These are phyloP conservation scores for Cutaneotrichosporon dermatis DNA, from an alignment of 1,284 basidiomycete species.

Conservation along the genomic window DNA sequence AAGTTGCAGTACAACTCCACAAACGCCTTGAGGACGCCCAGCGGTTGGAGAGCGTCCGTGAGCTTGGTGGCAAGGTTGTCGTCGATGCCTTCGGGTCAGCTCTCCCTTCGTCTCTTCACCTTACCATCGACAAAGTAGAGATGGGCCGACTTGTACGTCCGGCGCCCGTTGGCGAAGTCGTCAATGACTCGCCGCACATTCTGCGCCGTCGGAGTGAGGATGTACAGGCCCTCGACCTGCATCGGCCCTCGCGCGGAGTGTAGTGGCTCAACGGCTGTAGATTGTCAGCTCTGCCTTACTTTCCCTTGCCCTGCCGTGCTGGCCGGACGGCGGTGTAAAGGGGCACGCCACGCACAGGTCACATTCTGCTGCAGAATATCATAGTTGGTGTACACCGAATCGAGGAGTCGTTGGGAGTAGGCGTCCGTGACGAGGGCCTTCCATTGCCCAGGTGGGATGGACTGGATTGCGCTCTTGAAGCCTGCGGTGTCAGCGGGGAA, in stretches of 20 bases:
- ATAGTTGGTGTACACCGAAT: conserved; percentile 83
- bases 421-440: conserved; percentile 96
- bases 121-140: conserved; percentile 91
- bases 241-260: conserved; percentile 50
- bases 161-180: conserved; percentile 65
- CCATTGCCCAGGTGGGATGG: conserved; percentile 75
- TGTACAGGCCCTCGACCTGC: conserved; percentile 68
- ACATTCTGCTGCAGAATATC: conserved; percentile 92
- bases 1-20: conserved; percentile 86
- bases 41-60: conserved; percentile 48
- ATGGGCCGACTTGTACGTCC: conserved; percentile 82
- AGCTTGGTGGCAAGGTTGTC: conserved; percentile 72
- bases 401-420: conserved; percentile 76
- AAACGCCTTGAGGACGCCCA: conserved; percentile 58
- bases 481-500: conserved; percentile 25
- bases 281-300: background rate
- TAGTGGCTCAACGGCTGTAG: conserved; percentile 51
- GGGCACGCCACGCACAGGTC: conserved; percentile 61
- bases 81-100: conserved; percentile 36
- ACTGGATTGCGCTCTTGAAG: conserved; percentile 52
- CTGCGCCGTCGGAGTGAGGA: conserved; percentile 89
- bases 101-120: conserved; percentile 19
- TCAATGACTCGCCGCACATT: conserved; percentile 87
- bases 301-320: no score
- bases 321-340: no score